These are phyloP conservation scores for Effrenium voratum DNA, from an alignment of 73 alveolate genomes.

Conservation along the genomic window DNA sequence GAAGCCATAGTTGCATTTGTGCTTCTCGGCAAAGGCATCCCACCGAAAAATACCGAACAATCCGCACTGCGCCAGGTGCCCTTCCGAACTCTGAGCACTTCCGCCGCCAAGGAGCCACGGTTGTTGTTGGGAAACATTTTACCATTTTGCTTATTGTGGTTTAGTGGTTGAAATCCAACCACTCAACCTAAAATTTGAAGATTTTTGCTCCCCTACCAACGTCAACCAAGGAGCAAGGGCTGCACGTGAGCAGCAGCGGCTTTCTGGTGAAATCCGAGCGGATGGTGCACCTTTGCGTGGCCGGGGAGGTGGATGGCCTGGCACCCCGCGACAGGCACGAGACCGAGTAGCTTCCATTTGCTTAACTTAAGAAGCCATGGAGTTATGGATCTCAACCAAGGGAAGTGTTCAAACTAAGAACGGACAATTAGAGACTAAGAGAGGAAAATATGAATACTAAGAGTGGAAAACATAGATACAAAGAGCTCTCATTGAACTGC, in stretches of 20 bases:
- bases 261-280: constrained; percentile 86
- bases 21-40: too few species aligned
- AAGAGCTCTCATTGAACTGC: too few species aligned
- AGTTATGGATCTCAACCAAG: too few species aligned
- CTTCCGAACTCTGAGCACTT: constrained; percentile 47
- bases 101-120: constrained; percentile 7
- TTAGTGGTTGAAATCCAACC: background rate
- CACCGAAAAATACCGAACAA: too few species aligned
- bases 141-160: background rate
- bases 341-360: too few species aligned
- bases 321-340: background rate
- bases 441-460: too few species aligned
- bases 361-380: too few species aligned
- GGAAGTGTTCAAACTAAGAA: too few species aligned
- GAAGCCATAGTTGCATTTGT: too few species aligned
- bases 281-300: constrained; percentile 43
- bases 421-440: too few species aligned
- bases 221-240: background rate
- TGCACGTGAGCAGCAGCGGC: background rate
- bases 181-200: background rate
- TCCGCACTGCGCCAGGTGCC: too few species aligned
- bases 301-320: background rate
- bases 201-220: background rate
- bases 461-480: too few species aligned
- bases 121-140: background rate